Conservation (phyloP, 352 stramenopile genomes). For the Globisporangium cystogenes region DNA sequence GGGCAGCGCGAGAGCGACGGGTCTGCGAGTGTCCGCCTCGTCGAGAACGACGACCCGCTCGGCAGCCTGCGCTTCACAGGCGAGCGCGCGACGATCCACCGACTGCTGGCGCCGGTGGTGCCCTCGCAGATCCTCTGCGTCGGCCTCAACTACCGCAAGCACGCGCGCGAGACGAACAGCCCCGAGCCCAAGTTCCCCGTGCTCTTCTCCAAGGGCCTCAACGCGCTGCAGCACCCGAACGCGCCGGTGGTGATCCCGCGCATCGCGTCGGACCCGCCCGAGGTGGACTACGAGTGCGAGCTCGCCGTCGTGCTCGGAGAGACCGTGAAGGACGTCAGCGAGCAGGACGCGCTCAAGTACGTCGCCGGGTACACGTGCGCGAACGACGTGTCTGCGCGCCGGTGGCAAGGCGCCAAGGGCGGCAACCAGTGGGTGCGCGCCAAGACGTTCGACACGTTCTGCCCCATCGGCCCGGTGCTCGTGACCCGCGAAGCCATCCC, state of each 20-base stretch:
- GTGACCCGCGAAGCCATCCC: conserved; percentile 68
- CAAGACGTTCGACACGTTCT: conserved; percentile 92
- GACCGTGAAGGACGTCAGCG: conserved; percentile 74
- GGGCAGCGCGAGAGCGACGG: conserved; percentile 37
- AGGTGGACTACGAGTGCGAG: conserved; percentile 91
- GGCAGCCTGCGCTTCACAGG: conserved; percentile 59
- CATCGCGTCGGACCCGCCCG: conserved; percentile 48
- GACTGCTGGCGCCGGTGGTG: conserved; percentile 73
- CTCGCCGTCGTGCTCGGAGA: conserved; percentile 86
- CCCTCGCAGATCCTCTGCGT: conserved; percentile 84
- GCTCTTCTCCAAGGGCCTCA: conserved; percentile 87
- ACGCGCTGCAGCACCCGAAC: conserved; percentile 72
- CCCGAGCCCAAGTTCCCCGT: conserved; percentile 70
- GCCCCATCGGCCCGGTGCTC: conserved; percentile 82
- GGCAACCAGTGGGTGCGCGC: conserved; percentile 85
- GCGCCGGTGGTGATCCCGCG: conserved; percentile 78
- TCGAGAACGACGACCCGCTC: conserved; percentile 66
- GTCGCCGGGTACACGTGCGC: conserved; percentile 87
- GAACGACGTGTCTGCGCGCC: conserved; percentile 85
- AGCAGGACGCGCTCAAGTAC: conserved; percentile 77
- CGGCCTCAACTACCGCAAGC: conserved; percentile 89
- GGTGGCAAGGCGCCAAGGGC: conserved; percentile 85
- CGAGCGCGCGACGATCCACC: conserved; percentile 51
- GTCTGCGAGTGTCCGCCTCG: conserved; percentile 35
- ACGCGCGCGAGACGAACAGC: conserved; percentile 86